A percentile compares a stretch with the other conserved stretches of the same genome.
phyloP scores from a whole-genome alignment of 805 yeast genomes.

The Cyberlindnera euphorbiiphila region DNA sequence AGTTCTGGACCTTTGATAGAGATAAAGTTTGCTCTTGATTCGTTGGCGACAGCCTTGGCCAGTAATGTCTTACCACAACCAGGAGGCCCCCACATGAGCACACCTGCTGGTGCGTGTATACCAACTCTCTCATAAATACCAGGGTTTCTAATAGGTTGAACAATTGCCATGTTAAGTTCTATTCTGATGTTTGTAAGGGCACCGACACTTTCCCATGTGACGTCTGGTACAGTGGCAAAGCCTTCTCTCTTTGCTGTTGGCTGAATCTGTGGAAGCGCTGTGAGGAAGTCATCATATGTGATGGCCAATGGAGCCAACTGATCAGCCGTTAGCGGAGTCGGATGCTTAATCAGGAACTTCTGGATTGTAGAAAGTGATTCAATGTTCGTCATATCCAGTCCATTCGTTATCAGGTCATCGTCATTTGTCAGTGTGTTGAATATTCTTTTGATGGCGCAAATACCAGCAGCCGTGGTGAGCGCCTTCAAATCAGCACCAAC shows the following conservation, averaged over 20 bases:
- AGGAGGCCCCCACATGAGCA: slow-evolving; percentile 98
- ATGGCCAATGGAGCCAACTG: slow-evolving; percentile 77
- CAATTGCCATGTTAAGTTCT: slow-evolving; percentile 95
- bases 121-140: slow-evolving; percentile 88
- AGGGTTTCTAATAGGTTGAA: slow-evolving; percentile 92
- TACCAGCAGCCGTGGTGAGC: slow-evolving; percentile 91
- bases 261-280: slow-evolving; percentile 88
- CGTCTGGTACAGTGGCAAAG: slow-evolving; percentile 97
- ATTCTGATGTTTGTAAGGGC: slow-evolving; percentile 77
- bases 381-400: slow-evolving; percentile 23
- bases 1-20: slow-evolving; percentile 96
- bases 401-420: slow-evolving; percentile 31
- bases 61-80: slow-evolving; percentile 97
- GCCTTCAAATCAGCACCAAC: slow-evolving; percentile 98
- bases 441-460: slow-evolving; percentile 87
- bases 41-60: slow-evolving; percentile 98
- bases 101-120: slow-evolving; percentile 95
- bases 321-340: slow-evolving; percentile 69
- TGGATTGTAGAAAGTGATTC: slow-evolving; percentile 60
- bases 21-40: slow-evolving; percentile 92
- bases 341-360: slow-evolving; percentile 67
- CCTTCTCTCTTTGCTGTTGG: slow-evolving; percentile 99
- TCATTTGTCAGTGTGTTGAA: slow-evolving; percentile 47
- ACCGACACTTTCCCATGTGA: slow-evolving; percentile 93
- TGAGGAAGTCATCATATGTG: slow-evolving; percentile 71